These are phyloP conservation scores for Aureobasidium namibiae DNA, from an alignment of 2,329 filamentous ascomycete species.

Conservation along the genomic window DNA sequence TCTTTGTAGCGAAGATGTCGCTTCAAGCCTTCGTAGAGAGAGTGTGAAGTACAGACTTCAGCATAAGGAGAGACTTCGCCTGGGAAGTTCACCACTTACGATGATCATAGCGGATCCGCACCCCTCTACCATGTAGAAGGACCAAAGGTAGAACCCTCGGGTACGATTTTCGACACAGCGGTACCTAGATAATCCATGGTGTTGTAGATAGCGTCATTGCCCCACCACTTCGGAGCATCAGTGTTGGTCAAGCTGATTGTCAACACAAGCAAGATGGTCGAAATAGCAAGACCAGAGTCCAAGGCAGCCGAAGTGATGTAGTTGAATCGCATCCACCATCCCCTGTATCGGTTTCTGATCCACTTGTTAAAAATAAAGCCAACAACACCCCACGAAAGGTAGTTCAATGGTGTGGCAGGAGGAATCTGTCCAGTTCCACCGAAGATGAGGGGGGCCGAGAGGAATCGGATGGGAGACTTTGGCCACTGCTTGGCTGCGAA, in stretches of 20 bases:
- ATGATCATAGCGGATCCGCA: not conserved
- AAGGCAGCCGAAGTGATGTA: slow-evolving; percentile 80
- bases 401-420: slow-evolving; percentile 72
- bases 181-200: slow-evolving; percentile 21
- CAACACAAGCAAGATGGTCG: slow-evolving; percentile 77
- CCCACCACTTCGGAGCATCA: slow-evolving; percentile 75
- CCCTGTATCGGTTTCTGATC: slow-evolving; percentile 58
- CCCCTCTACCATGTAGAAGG: slow-evolving; percentile 2
- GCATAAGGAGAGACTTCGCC: too few relatives aligned
- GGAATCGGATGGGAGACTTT: slow-evolving; percentile 13
- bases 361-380: slow-evolving; percentile 78
- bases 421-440: slow-evolving; percentile 80
- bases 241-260: slow-evolving; percentile 76
- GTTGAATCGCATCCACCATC: slow-evolving; percentile 87
- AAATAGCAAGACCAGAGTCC: slow-evolving; percentile 74
- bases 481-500: slow-evolving; percentile 9
- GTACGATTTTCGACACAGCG: slow-evolving; percentile 17
- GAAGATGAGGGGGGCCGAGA: slow-evolving; percentile 59
- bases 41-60: too few relatives aligned
- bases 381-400: slow-evolving; percentile 77
- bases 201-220: slow-evolving; percentile 56
- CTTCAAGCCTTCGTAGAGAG: too few relatives aligned
- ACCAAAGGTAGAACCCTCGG: slow-evolving; percentile 8
- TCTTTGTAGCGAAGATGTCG: too few relatives aligned
- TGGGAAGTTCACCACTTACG: too few relatives aligned